Evolutionary conservation across 371 early-diverging fungal species (phyloP), one percentile per base, ranked within the genome.

Genomic region (Blyttiomyces sp.): DNA sequence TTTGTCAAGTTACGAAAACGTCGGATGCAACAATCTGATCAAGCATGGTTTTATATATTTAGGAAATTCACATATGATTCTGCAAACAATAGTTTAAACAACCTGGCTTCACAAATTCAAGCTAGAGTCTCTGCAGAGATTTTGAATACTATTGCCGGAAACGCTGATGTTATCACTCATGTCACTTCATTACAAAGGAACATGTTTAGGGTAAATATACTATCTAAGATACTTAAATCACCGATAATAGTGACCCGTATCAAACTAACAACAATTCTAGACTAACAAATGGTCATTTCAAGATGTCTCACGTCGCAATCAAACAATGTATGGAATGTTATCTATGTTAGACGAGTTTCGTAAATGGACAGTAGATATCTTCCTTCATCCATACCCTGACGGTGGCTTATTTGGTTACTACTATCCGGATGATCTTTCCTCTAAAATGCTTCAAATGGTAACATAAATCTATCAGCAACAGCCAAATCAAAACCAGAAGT

Each of bases 41-140:
- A 4, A 30, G 7, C n/a, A 26, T 19, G 21, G 5, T 50, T 30
- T 11, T 50, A 21, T 7, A 26, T 7, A 21, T 23, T 27, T 13
- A 57, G 57, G 57, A 44, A 57, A 28, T 57, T 46, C 26, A 57
- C 57, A 5, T n/a, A 46, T 11, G 44, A 44, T 30, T 13, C 46
- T 16, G 57, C 57, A 33, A 57, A 4, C 3, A 11, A 9, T 3
- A 46, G 42, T 28, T 27, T 57, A 13, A 28, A 46, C 27, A 49
- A 44, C 28, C 57, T 57, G 9, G 44, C 57, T 13, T 3, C 27
- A 26, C 31, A 57, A 27, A 27, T 57, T 30, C 57, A 57, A 32
- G 44, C 32, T 3, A 33, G 34, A 33, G 48, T 42, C 23, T 6
- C 57, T 16, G 4, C 44, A 19, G 57, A 57, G 44, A 24, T 57